A percentile compares a stretch with the other conserved stretches of the same genome.
phyloP scores from a whole-genome alignment of 129 eudicot genomes.

The Deinandra increscens region DNA sequence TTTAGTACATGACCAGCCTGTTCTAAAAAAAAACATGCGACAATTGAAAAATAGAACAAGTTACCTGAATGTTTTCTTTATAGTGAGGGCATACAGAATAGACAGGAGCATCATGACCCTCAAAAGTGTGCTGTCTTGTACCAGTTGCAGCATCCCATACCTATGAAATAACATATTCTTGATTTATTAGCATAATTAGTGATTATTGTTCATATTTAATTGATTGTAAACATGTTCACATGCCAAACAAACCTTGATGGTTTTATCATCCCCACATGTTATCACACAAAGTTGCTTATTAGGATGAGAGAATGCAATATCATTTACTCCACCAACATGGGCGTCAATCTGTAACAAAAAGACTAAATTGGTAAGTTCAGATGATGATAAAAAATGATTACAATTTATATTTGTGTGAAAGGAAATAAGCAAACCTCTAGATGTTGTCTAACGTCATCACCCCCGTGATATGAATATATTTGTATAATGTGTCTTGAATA shows the following conservation, averaged over 20 bases:
- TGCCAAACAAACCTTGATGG: slow-evolving; percentile 63
- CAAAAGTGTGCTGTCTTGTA: slow-evolving; percentile 64
- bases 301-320: slow-evolving; percentile 92
- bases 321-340: slow-evolving; percentile 93
- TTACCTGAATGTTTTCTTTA: slow-evolving; percentile 92
- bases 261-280: slow-evolving; percentile 93
- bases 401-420: slow-evolving; percentile 9
- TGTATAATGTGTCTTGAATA: slow-evolving; percentile 89
- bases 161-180: slow-evolving; percentile 31
- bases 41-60: neutral
- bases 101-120: slow-evolving; percentile 89
- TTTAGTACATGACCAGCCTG: neutral
- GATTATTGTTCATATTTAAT: neutral
- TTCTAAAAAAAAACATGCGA: neutral
- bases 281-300: slow-evolving; percentile 93
- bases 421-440: slow-evolving; percentile 52
- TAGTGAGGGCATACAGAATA: slow-evolving; percentile 91
- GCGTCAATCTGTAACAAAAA: slow-evolving; percentile 67
- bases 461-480: slow-evolving; percentile 78
- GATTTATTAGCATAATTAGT: neutral
- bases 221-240: neutral
- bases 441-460: slow-evolving; percentile 73
- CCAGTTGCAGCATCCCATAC: slow-evolving; percentile 90
- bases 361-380: slow-evolving; percentile 14
- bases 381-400: neutral